Conservation (phyloP, 2,329 filamentous ascomycete species). For the Cladosporium velox region DNA sequence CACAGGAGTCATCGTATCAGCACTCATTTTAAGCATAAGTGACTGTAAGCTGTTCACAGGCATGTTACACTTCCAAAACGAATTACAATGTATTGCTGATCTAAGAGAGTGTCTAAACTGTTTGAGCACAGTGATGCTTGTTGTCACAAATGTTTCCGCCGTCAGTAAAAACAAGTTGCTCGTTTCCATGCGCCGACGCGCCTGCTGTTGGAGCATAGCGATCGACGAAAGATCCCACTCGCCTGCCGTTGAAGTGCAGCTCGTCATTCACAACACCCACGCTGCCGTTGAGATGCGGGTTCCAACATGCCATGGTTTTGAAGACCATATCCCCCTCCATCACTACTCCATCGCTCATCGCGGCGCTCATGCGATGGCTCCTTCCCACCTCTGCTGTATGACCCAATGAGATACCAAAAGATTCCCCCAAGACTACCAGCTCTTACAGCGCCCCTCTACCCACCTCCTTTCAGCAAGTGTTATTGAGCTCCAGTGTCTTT, state of each 20-base stretch:
- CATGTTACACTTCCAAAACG: neutral
- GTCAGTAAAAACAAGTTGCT: neutral
- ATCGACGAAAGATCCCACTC: neutral
- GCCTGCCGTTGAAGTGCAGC: conserved; percentile 5
- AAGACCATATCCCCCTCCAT: neutral
- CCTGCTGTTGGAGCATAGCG: neutral
- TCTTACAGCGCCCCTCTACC: neutral
- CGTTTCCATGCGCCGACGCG: neutral
- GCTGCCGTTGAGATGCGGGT: neutral
- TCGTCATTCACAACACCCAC: neutral
- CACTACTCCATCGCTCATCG: neutral
- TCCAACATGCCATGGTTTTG: neutral
- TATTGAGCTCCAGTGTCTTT: neutral
- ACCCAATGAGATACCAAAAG: neutral
- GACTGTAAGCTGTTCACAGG: neutral
- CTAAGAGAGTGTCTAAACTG: neutral
- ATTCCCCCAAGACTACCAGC: neutral
- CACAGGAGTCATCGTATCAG: neutral
- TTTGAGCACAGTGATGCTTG: neutral
- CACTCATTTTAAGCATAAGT: neutral
- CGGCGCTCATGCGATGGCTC: conserved; percentile 2
- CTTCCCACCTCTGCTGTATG: neutral
- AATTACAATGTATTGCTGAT: neutral
- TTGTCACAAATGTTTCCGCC: neutral
- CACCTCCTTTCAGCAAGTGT: conserved; percentile 12